phyloP scores from a whole-genome alignment of 208 protist species.

The Trypanosoma cruzi region DNA sequence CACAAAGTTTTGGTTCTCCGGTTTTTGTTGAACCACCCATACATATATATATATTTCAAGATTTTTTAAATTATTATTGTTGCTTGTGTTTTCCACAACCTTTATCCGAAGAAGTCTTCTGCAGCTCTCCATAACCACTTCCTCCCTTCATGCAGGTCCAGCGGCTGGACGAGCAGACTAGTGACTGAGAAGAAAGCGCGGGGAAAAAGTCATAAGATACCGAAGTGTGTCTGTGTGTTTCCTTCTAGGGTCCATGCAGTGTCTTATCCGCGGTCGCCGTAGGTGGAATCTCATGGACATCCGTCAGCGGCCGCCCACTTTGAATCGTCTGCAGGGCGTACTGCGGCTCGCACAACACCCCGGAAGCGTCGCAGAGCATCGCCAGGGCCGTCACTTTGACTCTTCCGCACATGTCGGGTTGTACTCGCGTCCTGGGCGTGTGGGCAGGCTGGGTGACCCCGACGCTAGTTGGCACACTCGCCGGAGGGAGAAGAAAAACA shows the following conservation, averaged over 20 bases:
- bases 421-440: constrained; percentile 61
- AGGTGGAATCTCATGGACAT: constrained; percentile 46
- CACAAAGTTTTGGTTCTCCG: too few relatives aligned
- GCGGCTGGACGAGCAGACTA: too few relatives aligned
- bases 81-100: too few relatives aligned
- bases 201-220: neutral
- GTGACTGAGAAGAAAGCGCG: neutral
- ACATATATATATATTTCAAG: too few relatives aligned
- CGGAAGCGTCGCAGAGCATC: constrained; percentile 31
- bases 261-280: constrained; percentile 23
- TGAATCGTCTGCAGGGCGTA: constrained; percentile 45
- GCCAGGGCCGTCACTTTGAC: constrained; percentile 33
- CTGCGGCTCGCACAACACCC: constrained; percentile 39
- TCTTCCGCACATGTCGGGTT: constrained; percentile 42
- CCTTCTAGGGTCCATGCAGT: constrained; percentile 4
- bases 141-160: too few relatives aligned
- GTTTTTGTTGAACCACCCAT: too few relatives aligned
- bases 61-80: too few relatives aligned
- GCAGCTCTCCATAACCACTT: too few relatives aligned
- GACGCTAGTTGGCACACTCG: constrained; percentile 48
- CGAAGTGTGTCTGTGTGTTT: neutral
- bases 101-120: too few relatives aligned
- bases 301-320: constrained; percentile 25
- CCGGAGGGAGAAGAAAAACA: constrained; percentile 4
- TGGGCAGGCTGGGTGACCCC: constrained; percentile 35